Conservation (phyloP, 2,329 filamentous ascomycete species). For the Lojkania enalia region DNA sequence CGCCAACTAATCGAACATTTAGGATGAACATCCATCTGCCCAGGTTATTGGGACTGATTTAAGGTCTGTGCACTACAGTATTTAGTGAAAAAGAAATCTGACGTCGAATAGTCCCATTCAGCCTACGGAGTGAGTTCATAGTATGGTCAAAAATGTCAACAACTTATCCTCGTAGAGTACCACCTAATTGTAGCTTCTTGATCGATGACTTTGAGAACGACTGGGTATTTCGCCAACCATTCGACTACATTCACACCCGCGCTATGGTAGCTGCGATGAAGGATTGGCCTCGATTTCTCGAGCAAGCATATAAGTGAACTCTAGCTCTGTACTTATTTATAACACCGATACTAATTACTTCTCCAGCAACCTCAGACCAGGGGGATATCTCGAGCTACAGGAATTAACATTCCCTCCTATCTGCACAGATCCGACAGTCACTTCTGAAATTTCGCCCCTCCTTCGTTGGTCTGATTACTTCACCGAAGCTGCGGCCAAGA, state of each 20-base stretch:
- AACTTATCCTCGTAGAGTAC: constrained; percentile 20
- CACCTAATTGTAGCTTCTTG: constrained; percentile 40
- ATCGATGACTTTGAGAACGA: constrained; percentile 49
- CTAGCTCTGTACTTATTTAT: no score
- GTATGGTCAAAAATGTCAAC: background rate
- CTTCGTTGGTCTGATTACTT: constrained; percentile 33
- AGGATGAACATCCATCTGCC: constrained; percentile 38
- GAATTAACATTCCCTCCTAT: constrained; percentile 41
- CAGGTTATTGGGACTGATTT: constrained; percentile 41
- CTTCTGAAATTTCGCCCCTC: constrained; percentile 25
- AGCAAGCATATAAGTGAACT: constrained; percentile 36
- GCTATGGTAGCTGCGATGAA: constrained; percentile 58
- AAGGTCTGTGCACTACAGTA: constrained; percentile 19
- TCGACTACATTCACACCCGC: constrained; percentile 62
- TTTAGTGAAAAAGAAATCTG: background rate
- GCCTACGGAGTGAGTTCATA: constrained; percentile 19
- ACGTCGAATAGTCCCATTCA: constrained; percentile 30
- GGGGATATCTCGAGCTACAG: constrained; percentile 57
- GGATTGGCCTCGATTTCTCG: constrained; percentile 56
- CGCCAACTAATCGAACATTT: constrained; percentile 11
- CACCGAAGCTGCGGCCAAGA: constrained; percentile 25
- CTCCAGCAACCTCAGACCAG: constrained; percentile 48
- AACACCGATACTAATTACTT: constrained; percentile 2
- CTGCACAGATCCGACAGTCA: constrained; percentile 29
- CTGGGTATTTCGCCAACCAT: constrained; percentile 59